Evolutionary conservation across 306 rosid species (phyloP).

Genomic region (Quercus cerris): DNA sequence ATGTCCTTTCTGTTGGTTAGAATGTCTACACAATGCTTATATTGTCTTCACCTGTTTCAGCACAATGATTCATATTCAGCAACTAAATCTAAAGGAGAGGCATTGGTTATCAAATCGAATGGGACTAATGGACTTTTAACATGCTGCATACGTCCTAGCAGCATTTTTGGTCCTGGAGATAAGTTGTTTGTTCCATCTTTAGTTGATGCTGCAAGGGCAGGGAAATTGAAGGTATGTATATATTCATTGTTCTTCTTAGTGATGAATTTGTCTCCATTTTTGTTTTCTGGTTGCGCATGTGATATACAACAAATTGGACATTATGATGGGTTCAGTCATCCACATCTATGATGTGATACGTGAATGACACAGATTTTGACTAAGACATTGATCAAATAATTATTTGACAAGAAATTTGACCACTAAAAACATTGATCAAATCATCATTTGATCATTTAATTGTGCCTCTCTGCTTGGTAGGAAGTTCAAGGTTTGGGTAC

Average conservation of each 20-base stretch:
- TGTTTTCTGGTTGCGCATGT: neutral
- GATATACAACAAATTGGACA: neutral
- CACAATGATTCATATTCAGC: slow-evolving; percentile 89
- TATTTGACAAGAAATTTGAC: too few relatives aligned
- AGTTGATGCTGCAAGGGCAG: slow-evolving; percentile 76
- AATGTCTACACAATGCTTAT: neutral
- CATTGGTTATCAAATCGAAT: slow-evolving; percentile 70
- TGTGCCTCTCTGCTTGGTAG: too few relatives aligned
- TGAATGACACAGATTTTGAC: neutral
- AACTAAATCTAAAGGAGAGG: slow-evolving; percentile 89
- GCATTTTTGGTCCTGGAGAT: slow-evolving; percentile 97
- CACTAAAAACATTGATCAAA: too few relatives aligned
- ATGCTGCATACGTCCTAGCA: slow-evolving; percentile 93
- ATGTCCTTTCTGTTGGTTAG: neutral
- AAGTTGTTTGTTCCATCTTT: slow-evolving; percentile 75
- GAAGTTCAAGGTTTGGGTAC: too few relatives aligned
- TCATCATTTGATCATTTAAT: too few relatives aligned
- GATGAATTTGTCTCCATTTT: neutral
- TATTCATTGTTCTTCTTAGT: slow-evolving; percentile 5
- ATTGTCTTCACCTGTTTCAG: slow-evolving; percentile 46
- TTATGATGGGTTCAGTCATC: neutral
- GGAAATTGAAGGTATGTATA: slow-evolving; percentile 74
- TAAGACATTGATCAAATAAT: too few relatives aligned
- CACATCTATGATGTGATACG: neutral
- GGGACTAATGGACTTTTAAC: slow-evolving; percentile 80